Base-by-base conservation (phyloP, 306 rosid species). In the Castanea sativa region DNA sequence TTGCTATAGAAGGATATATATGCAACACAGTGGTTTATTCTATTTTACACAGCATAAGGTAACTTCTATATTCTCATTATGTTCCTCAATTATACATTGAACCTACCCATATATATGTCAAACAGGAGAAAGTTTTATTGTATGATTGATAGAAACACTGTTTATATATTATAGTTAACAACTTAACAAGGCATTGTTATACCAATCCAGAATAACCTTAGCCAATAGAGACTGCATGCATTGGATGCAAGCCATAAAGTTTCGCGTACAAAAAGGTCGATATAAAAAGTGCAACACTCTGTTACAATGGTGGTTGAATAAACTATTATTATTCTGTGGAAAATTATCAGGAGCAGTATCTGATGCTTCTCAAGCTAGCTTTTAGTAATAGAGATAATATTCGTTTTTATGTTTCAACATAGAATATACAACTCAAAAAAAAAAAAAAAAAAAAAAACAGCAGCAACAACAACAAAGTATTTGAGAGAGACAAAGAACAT, bases 291-390 rank as follows among this genome's bases (percentile, higher is more conserved):
- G 4, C 25, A 35, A 16, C 10, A 53, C 35, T 52, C 35, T 52
- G 35, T 19, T 4, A 43, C 49, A 18, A 41, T 75, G 5, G 14
- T 20, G 23, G 29, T 45, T 27, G 18, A 6, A 29, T 35, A 52
- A 52, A 14, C 16, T 76, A 58, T 29, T 59, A 75, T 38, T 76
- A 73, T 73, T 63, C 32, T 43, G 10, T 63, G 55, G 75, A 64
- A 7, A 59, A 64, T 55, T 77, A 81, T 71, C 52, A 38, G 35
- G 19, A 14, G 21, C 65, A 79, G 86, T 78, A 81, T 79, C 86
- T 5, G 76, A 87, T 83, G 14, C 90, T 76, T 21, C 63, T 38
- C 60, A 60, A 2, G 74, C 53, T 49, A 49, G 53, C 76, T 45
- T 69, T 55, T 21, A 35, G 13, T 74, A 30, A 78, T 74, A 49